A percentile compares a stretch with the other conserved stretches of the same genome.
phyloP scores from a whole-genome alignment of 169 alveolate genomes.

The Plasmodium adleri region DNA sequence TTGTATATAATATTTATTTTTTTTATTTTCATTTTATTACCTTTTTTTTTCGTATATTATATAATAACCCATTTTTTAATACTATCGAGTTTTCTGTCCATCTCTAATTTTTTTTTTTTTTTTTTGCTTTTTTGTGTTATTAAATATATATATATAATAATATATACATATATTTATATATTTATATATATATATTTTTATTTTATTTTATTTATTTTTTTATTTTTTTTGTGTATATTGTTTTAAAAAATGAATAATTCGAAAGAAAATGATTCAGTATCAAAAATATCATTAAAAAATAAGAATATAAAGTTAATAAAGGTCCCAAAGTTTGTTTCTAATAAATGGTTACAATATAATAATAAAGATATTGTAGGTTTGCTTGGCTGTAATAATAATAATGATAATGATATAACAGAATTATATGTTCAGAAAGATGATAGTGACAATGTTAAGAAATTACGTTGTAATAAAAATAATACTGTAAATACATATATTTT shows the following conservation, averaged over 20 bases:
- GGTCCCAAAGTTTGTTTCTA: constrained; percentile 73
- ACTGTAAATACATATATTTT: constrained; percentile 69
- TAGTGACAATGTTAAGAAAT: constrained; percentile 63
- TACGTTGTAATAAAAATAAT: constrained; percentile 57
- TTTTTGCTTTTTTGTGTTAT: neutral
- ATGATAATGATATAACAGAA: constrained; percentile 27
- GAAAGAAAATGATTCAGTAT: constrained; percentile 26
- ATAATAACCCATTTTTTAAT: neutral
- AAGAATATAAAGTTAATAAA: constrained; percentile 58
- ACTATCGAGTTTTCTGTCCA: neutral
- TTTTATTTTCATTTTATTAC: neutral
- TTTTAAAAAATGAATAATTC: constrained; percentile 39
- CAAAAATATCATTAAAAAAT: constrained; percentile 36
- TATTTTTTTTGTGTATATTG: neutral
- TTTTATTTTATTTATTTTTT: constrained; percentile 3
- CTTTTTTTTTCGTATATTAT: neutral
- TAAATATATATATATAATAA: neutral
- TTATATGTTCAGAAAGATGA: constrained; percentile 66
- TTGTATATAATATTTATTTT: neutral
- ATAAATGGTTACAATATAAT: constrained; percentile 58
- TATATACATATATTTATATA: neutral
- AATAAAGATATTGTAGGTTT: constrained; percentile 73
- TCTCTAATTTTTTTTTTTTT: neutral
- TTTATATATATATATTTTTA: neutral
- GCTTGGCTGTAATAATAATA: constrained; percentile 25